Evolutionary conservation across 2,329 filamentous ascomycete genomes (phyloP).

Genomic region (Thielaviopsis punctulata): DNA sequence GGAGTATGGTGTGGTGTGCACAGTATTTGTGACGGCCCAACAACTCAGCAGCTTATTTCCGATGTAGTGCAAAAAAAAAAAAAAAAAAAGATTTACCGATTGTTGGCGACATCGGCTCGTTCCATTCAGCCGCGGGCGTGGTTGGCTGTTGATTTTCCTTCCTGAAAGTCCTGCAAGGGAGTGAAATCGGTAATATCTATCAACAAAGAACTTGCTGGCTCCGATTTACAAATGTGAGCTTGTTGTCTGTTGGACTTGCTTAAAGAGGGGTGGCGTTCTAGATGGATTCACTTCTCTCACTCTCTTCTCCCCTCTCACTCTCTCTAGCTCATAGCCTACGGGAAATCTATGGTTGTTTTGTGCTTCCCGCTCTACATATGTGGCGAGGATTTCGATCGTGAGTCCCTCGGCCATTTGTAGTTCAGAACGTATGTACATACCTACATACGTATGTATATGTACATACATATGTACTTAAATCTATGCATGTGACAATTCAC

Average conservation of each 20-base stretch:
- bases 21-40: not conserved
- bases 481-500: not conserved
- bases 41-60: not conserved
- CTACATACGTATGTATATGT: no score
- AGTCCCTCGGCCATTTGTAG: no score
- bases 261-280: not conserved
- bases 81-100: no score
- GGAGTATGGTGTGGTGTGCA: no score
- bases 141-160: not conserved
- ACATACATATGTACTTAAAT: no score
- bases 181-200: no score
- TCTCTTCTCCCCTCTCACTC: not conserved
- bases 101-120: not conserved
- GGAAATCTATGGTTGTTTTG: not conserved
- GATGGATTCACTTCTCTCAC: not conserved
- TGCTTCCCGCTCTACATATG: not conserved
- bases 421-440: no score
- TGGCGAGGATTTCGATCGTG: no score
- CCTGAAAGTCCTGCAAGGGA: no score
- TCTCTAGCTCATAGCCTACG: not conserved
- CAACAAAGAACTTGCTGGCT: no score
- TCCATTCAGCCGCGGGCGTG: not conserved
- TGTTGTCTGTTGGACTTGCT: not conserved
- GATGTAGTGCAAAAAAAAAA: slow-evolving; percentile 1
- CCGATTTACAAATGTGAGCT: no score